These are phyloP conservation scores for Apiotrichum laibachii DNA, from an alignment of 1,284 basidiomycete species.

Conservation along the genomic window DNA sequence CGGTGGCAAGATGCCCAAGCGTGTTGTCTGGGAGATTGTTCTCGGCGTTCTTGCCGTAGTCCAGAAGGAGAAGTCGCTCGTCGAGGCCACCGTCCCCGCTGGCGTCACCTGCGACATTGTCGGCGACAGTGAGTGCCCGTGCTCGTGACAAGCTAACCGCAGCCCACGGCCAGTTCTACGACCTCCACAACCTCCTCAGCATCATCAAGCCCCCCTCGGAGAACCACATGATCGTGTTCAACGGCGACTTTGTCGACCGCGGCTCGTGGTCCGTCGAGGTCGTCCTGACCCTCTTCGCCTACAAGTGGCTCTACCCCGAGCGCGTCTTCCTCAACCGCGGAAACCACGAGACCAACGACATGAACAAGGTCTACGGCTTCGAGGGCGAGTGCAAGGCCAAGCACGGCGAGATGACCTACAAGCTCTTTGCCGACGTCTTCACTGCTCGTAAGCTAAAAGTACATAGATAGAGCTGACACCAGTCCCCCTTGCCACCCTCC, in stretches of 20 bases:
- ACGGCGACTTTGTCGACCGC: conserved; percentile 92
- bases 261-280: conserved; percentile 97
- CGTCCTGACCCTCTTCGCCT: conserved; percentile 87
- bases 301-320: conserved; percentile 92
- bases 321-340: conserved; percentile 89
- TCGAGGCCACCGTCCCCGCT: conserved; percentile 72
- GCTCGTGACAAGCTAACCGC: neutral
- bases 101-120: conserved; percentile 85
- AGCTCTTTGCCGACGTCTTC: conserved; percentile 87
- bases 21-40: conserved; percentile 94
- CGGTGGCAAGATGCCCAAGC: conserved; percentile 70
- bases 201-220: conserved; percentile 80
- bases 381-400: conserved; percentile 96
- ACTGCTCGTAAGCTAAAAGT: conserved; percentile 67
- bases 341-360: conserved; percentile 91
- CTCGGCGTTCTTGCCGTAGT: conserved; percentile 75
- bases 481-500: conserved; percentile 88
- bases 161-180: conserved; percentile 75
- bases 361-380: conserved; percentile 81
- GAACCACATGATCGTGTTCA: conserved; percentile 83
- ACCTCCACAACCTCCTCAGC: conserved; percentile 81
- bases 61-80: conserved; percentile 74
- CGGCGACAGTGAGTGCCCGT: conserved; percentile 64
- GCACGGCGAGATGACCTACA: conserved; percentile 84
- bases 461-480: conserved; percentile 6